These are phyloP conservation scores for Lyophyllum shimeji DNA, from an alignment of 768 basidiomycete genomes.

Conservation along the genomic window DNA sequence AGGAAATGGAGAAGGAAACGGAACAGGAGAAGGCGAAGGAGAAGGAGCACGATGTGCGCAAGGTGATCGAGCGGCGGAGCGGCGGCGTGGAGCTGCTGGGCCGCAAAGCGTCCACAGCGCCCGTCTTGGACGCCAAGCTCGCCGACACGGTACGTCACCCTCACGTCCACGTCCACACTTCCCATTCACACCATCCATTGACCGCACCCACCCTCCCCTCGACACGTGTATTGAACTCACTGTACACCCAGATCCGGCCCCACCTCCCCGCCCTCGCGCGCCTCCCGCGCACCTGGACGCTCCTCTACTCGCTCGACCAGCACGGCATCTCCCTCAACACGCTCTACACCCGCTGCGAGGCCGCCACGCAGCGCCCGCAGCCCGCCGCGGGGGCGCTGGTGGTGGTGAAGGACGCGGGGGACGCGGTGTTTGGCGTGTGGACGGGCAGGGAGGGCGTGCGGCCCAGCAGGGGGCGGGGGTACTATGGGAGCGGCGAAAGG, in stretches of 20 bases:
- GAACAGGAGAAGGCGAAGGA: no score
- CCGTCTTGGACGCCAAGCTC: constrained; percentile 50
- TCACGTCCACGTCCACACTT: no score
- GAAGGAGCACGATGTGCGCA: constrained; percentile 31
- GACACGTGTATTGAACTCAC: no score
- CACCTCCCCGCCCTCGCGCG: constrained; percentile 74
- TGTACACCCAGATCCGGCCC: constrained; percentile 70
- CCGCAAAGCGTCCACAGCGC: constrained; percentile 51
- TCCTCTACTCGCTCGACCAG: constrained; percentile 90
- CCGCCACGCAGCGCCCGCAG: constrained; percentile 28
- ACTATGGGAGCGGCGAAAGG: constrained; percentile 92
- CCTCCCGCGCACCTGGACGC: constrained; percentile 69
- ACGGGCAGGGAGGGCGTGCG: constrained; percentile 75
- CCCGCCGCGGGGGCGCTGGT: constrained; percentile 51
- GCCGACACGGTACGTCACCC: constrained; percentile 56
- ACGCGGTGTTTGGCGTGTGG: constrained; percentile 76
- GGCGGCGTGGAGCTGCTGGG: constrained; percentile 53
- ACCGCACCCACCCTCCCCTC: not conserved
- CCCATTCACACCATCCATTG: no score
- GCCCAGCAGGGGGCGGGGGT: constrained; percentile 57
- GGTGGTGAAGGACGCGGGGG: constrained; percentile 52
- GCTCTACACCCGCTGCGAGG: constrained; percentile 68
- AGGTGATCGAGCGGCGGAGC: constrained; percentile 50
- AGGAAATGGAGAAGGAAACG: no score
- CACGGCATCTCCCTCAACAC: constrained; percentile 93